These are phyloP conservation scores for Porcisia hertigi DNA, from an alignment of 208 protist genomes.

Conservation along the genomic window DNA sequence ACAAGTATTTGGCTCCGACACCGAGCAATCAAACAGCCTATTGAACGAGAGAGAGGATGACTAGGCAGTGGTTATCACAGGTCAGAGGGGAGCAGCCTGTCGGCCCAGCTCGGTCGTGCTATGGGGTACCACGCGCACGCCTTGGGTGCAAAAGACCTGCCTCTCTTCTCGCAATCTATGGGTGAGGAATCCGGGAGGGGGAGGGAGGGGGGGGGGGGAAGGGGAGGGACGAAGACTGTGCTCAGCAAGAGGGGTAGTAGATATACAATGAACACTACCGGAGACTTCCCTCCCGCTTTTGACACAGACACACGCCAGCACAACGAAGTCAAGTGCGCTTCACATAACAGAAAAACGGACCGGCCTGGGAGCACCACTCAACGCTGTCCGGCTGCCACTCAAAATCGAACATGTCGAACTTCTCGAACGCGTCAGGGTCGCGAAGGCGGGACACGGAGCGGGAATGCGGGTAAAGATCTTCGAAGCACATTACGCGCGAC, in stretches of 20 bases:
- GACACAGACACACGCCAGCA: not conserved
- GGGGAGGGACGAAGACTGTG: not conserved
- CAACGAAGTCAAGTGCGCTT: conserved; percentile 17
- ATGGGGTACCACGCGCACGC: not conserved
- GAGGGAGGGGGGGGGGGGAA: not conserved
- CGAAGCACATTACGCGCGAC: conserved; percentile 76
- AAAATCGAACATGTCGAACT: conserved; percentile 76
- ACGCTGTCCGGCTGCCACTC: conserved; percentile 69
- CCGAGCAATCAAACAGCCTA: not conserved
- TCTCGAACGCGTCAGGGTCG: conserved; percentile 77
- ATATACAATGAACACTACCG: not conserved
- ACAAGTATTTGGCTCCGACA: not conserved
- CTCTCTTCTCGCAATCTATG: not conserved
- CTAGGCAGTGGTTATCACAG: not conserved
- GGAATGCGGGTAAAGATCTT: conserved; percentile 78
- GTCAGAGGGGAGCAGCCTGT: not conserved
- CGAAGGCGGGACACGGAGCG: conserved; percentile 55
- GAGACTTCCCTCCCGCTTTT: not conserved
- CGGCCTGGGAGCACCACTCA: conserved; percentile 70
- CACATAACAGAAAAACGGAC: conserved; percentile 63
- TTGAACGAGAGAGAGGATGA: not conserved
- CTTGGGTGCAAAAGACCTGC: not conserved
- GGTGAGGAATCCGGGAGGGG: not conserved
- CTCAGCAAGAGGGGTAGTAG: not conserved
- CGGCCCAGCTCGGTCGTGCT: not conserved